Conservation (phyloP, 2,329 filamentous ascomycete species). For the Aspergillus thermomutatus region DNA sequence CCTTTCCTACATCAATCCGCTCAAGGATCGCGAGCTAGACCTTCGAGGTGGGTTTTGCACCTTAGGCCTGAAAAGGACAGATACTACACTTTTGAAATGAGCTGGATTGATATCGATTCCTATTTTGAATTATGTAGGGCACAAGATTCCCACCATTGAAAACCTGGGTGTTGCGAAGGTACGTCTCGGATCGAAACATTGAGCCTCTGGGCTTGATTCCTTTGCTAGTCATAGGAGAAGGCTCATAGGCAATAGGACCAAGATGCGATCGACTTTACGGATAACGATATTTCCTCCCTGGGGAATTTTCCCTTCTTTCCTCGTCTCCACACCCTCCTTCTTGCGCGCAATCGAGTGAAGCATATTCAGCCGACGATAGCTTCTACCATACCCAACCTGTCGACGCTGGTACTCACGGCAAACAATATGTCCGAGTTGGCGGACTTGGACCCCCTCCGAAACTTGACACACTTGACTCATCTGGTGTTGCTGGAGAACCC, state of each 20-base stretch:
- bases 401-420: constrained; percentile 74
- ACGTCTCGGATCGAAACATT: constrained; percentile 38
- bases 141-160: constrained; percentile 96
- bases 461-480: constrained; percentile 70
- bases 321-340: constrained; percentile 79
- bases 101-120: constrained; percentile 79
- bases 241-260: constrained; percentile 62
- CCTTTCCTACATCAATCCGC: constrained; percentile 95
- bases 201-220: neutral
- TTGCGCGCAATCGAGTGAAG: constrained; percentile 83
- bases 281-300: constrained; percentile 90
- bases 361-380: constrained; percentile 74
- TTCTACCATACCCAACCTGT: constrained; percentile 75
- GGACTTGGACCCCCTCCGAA: constrained; percentile 76
- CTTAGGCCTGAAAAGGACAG: constrained; percentile 77
- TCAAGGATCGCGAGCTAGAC: constrained; percentile 98
- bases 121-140: constrained; percentile 64
- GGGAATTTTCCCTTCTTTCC: constrained; percentile 91
- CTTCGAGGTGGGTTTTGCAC: constrained; percentile 81
- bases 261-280: constrained; percentile 96
- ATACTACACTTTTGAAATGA: constrained; percentile 77
- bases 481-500: constrained; percentile 83
- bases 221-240: constrained; percentile 1
- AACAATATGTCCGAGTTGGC: constrained; percentile 82
- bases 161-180: constrained; percentile 94